Evolutionary conservation across 345 rosid species (phyloP), one percentile per base, ranked within the genome.

Genomic region (Syzygium aqueum): DNA sequence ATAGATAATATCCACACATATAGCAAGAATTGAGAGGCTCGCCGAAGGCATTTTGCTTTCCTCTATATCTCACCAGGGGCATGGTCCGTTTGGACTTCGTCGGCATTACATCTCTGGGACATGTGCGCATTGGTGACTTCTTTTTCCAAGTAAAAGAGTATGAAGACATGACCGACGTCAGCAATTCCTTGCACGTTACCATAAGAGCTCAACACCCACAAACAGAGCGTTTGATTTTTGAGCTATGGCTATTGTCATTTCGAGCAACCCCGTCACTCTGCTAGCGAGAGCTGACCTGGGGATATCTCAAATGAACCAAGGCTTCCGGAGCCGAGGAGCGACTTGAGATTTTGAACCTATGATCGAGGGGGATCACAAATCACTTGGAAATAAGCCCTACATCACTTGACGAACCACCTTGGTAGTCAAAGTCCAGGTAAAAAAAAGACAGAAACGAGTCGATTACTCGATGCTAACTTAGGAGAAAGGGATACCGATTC

Each of bases 241-340:
- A 67, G 80, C 80, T 23, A 19, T 67, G 5, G 2, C 13, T 17
- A 19, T 33, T 33, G 80, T 17, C 80, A 19, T 33, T 33, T 73
- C 21, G 14, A 73, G 80, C 3, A 1, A 9, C 3, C 13, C 0
- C 11, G 13, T 73, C 14, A 2, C 0, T 2, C 1, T 33, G 46
- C 49, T 37, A 8, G 5, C 2, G 80, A 8, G 22, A 73, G 80
- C 10, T 17, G 13, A 73, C 2, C 2, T 3, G 11, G 2, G 19
- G 25, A 73, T 19, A 19, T 33, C 49, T 5, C 6, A 19, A 2
- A 40, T 73, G 80, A 33, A 33, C 46, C 25, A 9, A 33, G 46
- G 23, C 13, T 33, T 67, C 10, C 3, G 11, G 28, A 14, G 37
- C 40, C 14, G 14, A 3, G 77, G 77, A 7, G 43, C 43, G 6